Evolutionary conservation across 768 basidiomycete genomes (phyloP).

Genomic region (Rhizopogon vinicolor): DNA sequence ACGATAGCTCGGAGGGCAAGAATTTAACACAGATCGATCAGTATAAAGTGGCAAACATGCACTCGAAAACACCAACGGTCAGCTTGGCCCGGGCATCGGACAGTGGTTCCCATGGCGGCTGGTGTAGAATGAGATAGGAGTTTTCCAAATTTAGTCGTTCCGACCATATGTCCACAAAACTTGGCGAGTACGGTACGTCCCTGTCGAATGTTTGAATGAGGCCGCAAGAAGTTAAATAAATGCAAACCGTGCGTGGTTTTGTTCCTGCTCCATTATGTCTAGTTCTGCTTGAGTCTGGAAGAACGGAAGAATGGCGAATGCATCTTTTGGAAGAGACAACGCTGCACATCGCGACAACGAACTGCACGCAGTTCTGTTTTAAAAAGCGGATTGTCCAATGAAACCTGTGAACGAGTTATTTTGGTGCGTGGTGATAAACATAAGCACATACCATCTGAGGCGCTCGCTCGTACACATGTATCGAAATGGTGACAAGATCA

Average conservation of each 20-base stretch:
- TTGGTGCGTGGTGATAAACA: not conserved
- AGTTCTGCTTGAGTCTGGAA: conserved; percentile 79
- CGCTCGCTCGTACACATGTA: conserved; percentile 96
- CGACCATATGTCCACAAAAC: conserved; percentile 54
- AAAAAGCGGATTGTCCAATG: conserved; percentile 61
- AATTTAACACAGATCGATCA: too few species aligned
- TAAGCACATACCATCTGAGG: conserved; percentile 68
- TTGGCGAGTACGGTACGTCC: conserved; percentile 91
- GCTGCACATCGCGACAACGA: conserved; percentile 85
- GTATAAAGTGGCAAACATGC: too few species aligned
- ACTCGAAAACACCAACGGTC: too few species aligned
- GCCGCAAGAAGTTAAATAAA: not conserved
- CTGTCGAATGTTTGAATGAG: conserved; percentile 27
- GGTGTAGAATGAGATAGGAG: too few species aligned
- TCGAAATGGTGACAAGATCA: conserved; percentile 90
- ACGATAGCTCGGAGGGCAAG: too few species aligned
- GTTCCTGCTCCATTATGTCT: conserved; percentile 76
- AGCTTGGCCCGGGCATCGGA: too few species aligned
- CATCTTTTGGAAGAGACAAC: conserved; percentile 81
- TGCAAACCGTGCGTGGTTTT: conserved; percentile 47
- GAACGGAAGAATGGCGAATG: conserved; percentile 89
- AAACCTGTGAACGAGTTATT: conserved; percentile 38
- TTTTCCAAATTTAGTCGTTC: too few species aligned
- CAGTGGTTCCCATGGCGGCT: too few species aligned
- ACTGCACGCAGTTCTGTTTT: conserved; percentile 67